These are phyloP conservation scores for Whalleya microplaca DNA, from an alignment of 2,329 filamentous ascomycete genomes.

Conservation along the genomic window DNA sequence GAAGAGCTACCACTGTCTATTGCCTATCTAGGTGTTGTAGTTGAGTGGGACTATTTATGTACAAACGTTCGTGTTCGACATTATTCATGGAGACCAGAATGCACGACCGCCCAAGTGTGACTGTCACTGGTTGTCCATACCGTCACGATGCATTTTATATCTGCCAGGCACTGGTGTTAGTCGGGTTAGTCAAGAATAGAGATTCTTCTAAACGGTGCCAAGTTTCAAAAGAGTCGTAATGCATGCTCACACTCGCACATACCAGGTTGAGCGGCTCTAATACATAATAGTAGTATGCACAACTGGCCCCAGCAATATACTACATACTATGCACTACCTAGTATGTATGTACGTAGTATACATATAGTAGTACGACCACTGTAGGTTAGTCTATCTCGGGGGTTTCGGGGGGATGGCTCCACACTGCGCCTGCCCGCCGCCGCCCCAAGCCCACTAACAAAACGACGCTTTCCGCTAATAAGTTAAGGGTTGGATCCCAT, in stretches of 20 bases:
- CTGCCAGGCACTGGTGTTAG: neutral
- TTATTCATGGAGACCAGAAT: neutral
- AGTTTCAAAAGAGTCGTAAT: neutral
- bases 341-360: neutral
- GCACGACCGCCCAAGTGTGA: neutral
- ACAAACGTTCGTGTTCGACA: neutral
- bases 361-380: neutral
- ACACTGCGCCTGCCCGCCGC: neutral
- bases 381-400: neutral
- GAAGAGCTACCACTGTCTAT: too few species aligned
- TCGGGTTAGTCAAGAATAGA: neutral
- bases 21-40: neutral
- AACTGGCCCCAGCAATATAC: neutral
- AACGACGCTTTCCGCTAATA: constrained; percentile 1
- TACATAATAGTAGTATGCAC: neutral
- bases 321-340: neutral
- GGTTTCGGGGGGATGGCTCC: neutral
- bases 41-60: neutral
- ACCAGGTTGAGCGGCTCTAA: neutral
- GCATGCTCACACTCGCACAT: neutral
- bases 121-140: neutral
- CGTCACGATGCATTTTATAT: neutral
- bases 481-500: constrained; percentile 5
- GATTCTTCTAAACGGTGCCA: neutral
- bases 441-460: neutral